phyloP scores from a whole-genome alignment of 176 grass and related monocot species.

The Chloris gayana region DNA sequence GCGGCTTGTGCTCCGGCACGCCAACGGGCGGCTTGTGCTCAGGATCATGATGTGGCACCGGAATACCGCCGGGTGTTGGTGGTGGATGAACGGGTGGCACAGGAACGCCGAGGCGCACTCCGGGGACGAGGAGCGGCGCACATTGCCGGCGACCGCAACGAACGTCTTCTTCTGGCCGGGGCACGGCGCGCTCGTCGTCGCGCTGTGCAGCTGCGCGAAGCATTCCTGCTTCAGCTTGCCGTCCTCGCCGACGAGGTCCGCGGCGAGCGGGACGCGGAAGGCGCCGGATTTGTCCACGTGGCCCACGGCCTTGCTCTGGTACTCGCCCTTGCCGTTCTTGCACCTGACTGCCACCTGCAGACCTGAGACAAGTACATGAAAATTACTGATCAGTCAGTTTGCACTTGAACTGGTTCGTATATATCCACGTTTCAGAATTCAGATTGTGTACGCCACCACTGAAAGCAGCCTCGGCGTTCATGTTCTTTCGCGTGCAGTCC shows the following conservation, averaged over 20 bases:
- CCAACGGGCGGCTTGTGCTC: not conserved
- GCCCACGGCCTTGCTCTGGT: constrained; percentile 46
- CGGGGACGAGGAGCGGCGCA: constrained; percentile 32
- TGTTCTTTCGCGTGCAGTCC: constrained; percentile 49
- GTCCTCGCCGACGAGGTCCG: constrained; percentile 27
- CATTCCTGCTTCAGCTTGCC: constrained; percentile 61
- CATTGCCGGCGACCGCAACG: constrained; percentile 40
- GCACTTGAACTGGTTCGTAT: not conserved
- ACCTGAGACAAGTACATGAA: constrained; percentile 32
- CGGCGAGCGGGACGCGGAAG: constrained; percentile 44
- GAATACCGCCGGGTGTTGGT: constrained; percentile 17
- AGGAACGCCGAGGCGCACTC: constrained; percentile 55
- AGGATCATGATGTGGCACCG: not conserved
- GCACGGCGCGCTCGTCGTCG: constrained; percentile 46
- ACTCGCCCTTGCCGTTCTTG: constrained; percentile 42
- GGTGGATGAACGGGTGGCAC: constrained; percentile 37
- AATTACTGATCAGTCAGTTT: not conserved
- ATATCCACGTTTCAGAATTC: not conserved
- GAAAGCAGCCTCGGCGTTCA: constrained; percentile 52
- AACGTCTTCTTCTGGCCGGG: constrained; percentile 42
- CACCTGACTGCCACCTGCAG: constrained; percentile 59
- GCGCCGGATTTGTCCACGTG: constrained; percentile 37
- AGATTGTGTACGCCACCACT: constrained; percentile 7
- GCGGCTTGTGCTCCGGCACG: constrained; percentile 27
- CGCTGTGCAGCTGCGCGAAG: constrained; percentile 46